phyloP scores from a whole-genome alignment of 2,329 filamentous ascomycete genomes.

The Scedosporium apiospermum region DNA sequence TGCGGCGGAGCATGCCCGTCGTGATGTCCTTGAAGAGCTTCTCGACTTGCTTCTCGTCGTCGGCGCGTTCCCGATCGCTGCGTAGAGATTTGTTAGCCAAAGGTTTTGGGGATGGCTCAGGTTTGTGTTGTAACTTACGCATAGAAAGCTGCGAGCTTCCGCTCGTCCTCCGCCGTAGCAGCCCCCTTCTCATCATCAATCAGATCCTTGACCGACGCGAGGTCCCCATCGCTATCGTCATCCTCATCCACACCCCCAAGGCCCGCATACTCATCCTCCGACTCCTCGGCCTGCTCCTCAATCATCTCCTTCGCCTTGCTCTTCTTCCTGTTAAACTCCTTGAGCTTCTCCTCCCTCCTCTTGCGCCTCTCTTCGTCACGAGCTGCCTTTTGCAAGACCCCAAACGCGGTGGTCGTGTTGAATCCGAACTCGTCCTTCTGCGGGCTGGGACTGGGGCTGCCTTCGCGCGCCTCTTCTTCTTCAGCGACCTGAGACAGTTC shows the following conservation, averaged over 20 bases:
- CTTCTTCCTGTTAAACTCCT: conserved; percentile 69
- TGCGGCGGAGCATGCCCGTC: conserved; percentile 75
- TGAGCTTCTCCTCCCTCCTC: conserved; percentile 10
- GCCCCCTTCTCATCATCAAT: conserved; percentile 57
- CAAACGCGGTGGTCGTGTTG: conserved; percentile 56
- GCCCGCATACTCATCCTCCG: conserved; percentile 95
- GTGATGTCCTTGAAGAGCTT: conserved; percentile 91
- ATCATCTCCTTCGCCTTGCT: conserved; percentile 82
- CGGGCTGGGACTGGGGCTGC: conserved; percentile 11
- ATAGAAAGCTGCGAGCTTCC: conserved; percentile 75
- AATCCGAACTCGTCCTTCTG: conserved; percentile 26
- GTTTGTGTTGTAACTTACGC: conserved; percentile 54
- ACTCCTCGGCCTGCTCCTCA: conserved; percentile 91
- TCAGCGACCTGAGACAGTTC: conserved; percentile 23
- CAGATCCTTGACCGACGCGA: conserved; percentile 67
- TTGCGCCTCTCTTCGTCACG: conserved; percentile 42
- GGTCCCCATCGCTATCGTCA: conserved; percentile 61
- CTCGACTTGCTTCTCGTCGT: conserved; percentile 79
- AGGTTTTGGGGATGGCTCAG: conserved; percentile 12
- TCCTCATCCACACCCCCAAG: conserved; percentile 86
- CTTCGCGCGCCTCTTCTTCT: conserved; percentile 29
- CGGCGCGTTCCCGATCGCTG: conserved; percentile 68
- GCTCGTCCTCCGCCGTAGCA: conserved; percentile 55
- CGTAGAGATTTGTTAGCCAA: not conserved
- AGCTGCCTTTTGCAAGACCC: conserved; percentile 55